Evolutionary conservation across 2,329 filamentous ascomycete genomes (phyloP), one percentile per base, ranked within the genome.

Genomic region (Pseudogymnoascus sp.): DNA sequence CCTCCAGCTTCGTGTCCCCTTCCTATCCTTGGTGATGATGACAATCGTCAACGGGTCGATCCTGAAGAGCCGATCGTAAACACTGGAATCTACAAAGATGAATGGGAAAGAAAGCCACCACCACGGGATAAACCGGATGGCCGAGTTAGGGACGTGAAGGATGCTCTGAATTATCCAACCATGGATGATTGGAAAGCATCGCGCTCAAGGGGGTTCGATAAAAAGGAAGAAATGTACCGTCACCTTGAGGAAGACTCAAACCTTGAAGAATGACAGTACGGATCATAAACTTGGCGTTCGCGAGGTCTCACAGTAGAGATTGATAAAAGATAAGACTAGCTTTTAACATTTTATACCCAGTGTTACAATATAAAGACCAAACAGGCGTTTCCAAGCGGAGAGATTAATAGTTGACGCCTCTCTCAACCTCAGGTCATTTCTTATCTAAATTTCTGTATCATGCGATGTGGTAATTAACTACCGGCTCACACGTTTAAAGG

Each of bases 81-180:
- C 0, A 72, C 67, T 0, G 67, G 68, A 1, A 66, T 74, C 0
- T 74, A 71, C 59, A 66, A 71, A 7, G 68, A 73, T 49, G 25
- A 55, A 9, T 73, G 71, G 71, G 71, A 73, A 52, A 65, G 72
- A 25, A 66, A 52, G 59, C 41, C 41, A 4, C 41, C 12, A n/a
- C 5, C 41, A 25, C 25, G 28, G 33, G 16, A 45, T 41, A 18
- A 8, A 41, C 7, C 5, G 11, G 59, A 61, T 7, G 11, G 4
- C 11, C 59, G 59, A 0, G 3, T 23, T 2, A 61, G 3, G n/a
- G 25, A 9, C 12, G 21, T 61, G 37, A 40, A 5, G 12, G 59
- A 61, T 4, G 12, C 11, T 6, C 21, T 45, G 3, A 16, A 61
- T 16, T 28, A 45, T 16, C 33, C 21, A 2, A 28, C 11, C 9